phyloP scores from a whole-genome alignment of 2,329 filamentous ascomycete genomes.

The Ciborinia camelliae region DNA sequence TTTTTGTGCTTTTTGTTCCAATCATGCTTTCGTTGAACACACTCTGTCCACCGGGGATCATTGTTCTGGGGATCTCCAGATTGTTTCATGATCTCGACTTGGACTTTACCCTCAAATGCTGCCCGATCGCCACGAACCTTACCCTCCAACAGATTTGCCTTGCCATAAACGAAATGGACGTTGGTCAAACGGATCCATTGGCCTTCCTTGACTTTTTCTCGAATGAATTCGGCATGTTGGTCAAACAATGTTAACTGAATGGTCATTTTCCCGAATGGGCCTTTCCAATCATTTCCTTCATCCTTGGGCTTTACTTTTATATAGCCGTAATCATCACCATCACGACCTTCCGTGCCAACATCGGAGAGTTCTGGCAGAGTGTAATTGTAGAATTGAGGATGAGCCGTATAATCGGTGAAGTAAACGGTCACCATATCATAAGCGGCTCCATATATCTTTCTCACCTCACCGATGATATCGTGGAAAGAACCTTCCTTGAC shows the following conservation, averaged over 20 bases:
- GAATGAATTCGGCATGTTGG: conserved; percentile 60
- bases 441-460: conserved; percentile 50
- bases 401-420: conserved; percentile 79
- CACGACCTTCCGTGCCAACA: conserved; percentile 38
- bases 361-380: conserved; percentile 33
- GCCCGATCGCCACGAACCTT: conserved; percentile 60
- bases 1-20: conserved; percentile 50
- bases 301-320: conserved; percentile 34
- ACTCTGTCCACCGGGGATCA: conserved; percentile 51
- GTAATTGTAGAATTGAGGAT: conserved; percentile 55
- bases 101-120: conserved; percentile 49
- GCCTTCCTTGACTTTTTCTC: conserved; percentile 52
- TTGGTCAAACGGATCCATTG: conserved; percentile 68
- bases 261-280: conserved; percentile 69
- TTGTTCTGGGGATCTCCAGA: conserved; percentile 43
- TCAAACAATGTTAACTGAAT: conserved; percentile 70
- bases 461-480: conserved; percentile 70
- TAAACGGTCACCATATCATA: conserved; percentile 60
- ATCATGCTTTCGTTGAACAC: conserved; percentile 60
- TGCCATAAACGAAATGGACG: conserved; percentile 62
- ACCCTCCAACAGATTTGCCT: conserved; percentile 61
- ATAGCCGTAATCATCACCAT: conserved; percentile 58
- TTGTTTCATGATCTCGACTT: conserved; percentile 51
- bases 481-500: conserved; percentile 54
- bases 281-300: conserved; percentile 55